These are phyloP conservation scores for Ceratobasidium sp. DNA, from an alignment of 1,284 basidiomycete species.

Conservation along the genomic window DNA sequence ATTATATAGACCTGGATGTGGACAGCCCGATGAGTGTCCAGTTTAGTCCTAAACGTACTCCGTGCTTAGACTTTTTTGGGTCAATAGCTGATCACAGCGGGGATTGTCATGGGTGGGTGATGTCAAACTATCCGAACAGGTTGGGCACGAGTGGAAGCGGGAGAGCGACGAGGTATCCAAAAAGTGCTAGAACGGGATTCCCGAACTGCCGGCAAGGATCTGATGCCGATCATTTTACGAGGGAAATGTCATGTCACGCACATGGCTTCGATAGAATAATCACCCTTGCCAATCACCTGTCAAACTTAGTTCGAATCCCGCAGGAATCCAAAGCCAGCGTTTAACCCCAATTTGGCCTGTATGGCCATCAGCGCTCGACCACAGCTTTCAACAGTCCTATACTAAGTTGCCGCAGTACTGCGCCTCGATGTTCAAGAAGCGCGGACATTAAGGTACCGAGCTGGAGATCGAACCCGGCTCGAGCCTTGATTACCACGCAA, in stretches of 20 bases:
- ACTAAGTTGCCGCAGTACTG: too few species aligned
- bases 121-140: constrained; percentile 33
- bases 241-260: constrained; percentile 39
- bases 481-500: constrained; percentile 1
- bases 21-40: constrained; percentile 8
- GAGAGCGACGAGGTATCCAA: background rate
- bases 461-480: background rate
- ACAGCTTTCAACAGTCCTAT: too few species aligned
- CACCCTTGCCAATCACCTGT: constrained; percentile 31
- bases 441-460: background rate
- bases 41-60: background rate
- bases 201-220: constrained; percentile 30
- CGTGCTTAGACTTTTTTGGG: constrained; percentile 28
- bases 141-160: background rate
- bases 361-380: background rate
- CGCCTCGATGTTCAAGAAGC: too few species aligned
- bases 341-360: constrained; percentile 16
- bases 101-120: background rate
- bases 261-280: constrained; percentile 38
- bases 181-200: constrained; percentile 28
- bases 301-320: constrained; percentile 4
- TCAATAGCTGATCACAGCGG: too few species aligned
- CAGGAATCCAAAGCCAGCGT: constrained; percentile 5
- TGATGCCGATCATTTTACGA: constrained; percentile 30
- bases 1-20: constrained; percentile 15